A percentile compares a stretch with the other conserved stretches of the same genome.
Evolutionary conservation across 306 rosid species (phyloP).

Genomic region (Sphenostylis stenocarpa): DNA sequence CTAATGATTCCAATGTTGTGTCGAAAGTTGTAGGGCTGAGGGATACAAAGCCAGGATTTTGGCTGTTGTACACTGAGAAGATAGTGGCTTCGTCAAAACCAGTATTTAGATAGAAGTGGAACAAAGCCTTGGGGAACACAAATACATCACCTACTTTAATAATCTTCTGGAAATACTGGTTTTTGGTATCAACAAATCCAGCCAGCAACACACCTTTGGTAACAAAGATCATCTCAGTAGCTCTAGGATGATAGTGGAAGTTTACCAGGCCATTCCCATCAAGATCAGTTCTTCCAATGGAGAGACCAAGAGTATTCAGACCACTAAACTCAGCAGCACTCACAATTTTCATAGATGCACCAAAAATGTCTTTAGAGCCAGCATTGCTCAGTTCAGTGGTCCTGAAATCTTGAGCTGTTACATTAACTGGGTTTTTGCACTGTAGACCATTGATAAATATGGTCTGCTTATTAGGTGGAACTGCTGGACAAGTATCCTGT

Average conservation of each 20-base stretch:
- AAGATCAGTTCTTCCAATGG: constrained; percentile 67
- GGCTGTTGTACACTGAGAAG: constrained; percentile 71
- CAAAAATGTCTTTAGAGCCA: constrained; percentile 39
- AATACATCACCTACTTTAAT: constrained; percentile 67
- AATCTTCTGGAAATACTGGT: constrained; percentile 45
- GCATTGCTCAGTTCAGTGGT: constrained; percentile 37
- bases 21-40: constrained; percentile 36
- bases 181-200: constrained; percentile 71
- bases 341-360: constrained; percentile 52
- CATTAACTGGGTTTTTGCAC: constrained; percentile 63
- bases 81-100: constrained; percentile 50
- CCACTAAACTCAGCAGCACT: constrained; percentile 66
- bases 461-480: constrained; percentile 40
- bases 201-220: constrained; percentile 51
- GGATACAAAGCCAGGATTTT: constrained; percentile 64
- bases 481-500: constrained; percentile 70
- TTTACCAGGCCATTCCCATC: constrained; percentile 47
- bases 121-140: constrained; percentile 76
- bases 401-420: constrained; percentile 65
- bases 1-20: constrained; percentile 37
- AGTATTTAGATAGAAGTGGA: constrained; percentile 58
- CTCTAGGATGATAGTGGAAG: constrained; percentile 80
- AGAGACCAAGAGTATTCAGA: constrained; percentile 73
- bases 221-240: constrained; percentile 71
- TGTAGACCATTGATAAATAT: constrained; percentile 77